A percentile compares a stretch with the other conserved stretches of the same genome.
These are phyloP conservation scores for Zoysia japonica DNA, from an alignment of 176 grass and related monocot genomes.

Conservation along the genomic window DNA sequence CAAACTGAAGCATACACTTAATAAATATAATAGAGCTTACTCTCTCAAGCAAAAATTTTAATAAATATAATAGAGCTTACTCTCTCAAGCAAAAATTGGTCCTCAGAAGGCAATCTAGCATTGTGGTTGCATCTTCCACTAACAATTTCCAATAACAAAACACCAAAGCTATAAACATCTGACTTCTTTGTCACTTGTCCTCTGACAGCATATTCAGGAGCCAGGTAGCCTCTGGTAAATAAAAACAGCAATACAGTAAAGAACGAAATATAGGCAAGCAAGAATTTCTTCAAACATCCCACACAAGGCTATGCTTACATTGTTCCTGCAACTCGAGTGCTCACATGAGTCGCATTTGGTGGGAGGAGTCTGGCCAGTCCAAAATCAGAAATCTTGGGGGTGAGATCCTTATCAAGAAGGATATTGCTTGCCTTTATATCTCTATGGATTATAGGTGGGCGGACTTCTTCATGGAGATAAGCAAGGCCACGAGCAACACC, in stretches of 20 bases:
- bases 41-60: constrained; percentile 73
- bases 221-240: constrained; percentile 66
- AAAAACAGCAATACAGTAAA: not conserved
- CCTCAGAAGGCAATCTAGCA: constrained; percentile 67
- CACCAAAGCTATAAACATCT: constrained; percentile 86
- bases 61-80: constrained; percentile 48
- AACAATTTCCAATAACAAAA: constrained; percentile 85
- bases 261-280: not conserved
- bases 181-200: constrained; percentile 87
- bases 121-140: constrained; percentile 80
- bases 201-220: constrained; percentile 82
- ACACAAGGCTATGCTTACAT: constrained; percentile 51
- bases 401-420: constrained; percentile 83
- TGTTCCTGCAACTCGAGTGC: constrained; percentile 83
- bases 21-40: constrained; percentile 48
- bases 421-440: constrained; percentile 96
- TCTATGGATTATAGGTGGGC: constrained; percentile 69
- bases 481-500: constrained; percentile 74
- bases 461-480: constrained; percentile 78
- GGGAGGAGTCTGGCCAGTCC: constrained; percentile 80
- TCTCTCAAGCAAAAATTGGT: constrained; percentile 82
- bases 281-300: not conserved
- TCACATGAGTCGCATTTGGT: constrained; percentile 76
- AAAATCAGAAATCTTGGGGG: constrained; percentile 89
- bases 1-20: constrained; percentile 18